Evolutionary conservation across 2,329 filamentous ascomycete species (phyloP), one percentile per base, ranked within the genome.

Genomic region (Periconia sp.): DNA sequence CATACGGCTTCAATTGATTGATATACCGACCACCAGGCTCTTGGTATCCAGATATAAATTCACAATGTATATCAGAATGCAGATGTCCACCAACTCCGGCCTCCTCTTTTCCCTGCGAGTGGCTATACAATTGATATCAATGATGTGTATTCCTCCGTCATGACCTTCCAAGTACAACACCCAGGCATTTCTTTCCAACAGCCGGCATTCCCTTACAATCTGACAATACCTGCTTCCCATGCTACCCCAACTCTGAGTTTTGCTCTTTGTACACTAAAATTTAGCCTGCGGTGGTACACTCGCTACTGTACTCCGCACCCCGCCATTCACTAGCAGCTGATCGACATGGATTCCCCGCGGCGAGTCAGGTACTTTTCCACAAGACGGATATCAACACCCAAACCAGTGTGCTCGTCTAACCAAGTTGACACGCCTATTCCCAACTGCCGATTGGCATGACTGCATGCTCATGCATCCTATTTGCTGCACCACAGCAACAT

Each of bases 401-500:
- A 37, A 11, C 33, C 33, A 37, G 33, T 14, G 33, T n/a, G 11
- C 3, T 37, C 33, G 33, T n/a, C 15, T 37, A 13, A n/a, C 33
- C 33, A 37, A 37, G 11, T 37, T 13, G 6, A 37, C 13, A 30
- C 30, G 15, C 41, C n/a, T 30, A 15, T 20, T 20, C 17, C 19
- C 48, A 50, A 50, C 48, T 50, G 48, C 48, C 48, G 48, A 49
- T 49, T 19, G 8, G 47, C 23, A 35, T 41, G 15, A 30, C 31
- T 35, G 15, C 35, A 2, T 37, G 33, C 9, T 43, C 10, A 13
- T 42, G 35, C 20, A 27, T 42, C 35, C 31, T 9, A 8, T 20
- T 19, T 35, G 18, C 27, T 23, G 48, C 41, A 23, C 2, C 18
- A 40, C 8, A 18, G 17, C 30, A 11, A 27, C 30, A 23, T 40